These are phyloP conservation scores for Symbiotaphrina buchneri DNA, from an alignment of 495 filamentous ascomycete species.

Conservation along the genomic window DNA sequence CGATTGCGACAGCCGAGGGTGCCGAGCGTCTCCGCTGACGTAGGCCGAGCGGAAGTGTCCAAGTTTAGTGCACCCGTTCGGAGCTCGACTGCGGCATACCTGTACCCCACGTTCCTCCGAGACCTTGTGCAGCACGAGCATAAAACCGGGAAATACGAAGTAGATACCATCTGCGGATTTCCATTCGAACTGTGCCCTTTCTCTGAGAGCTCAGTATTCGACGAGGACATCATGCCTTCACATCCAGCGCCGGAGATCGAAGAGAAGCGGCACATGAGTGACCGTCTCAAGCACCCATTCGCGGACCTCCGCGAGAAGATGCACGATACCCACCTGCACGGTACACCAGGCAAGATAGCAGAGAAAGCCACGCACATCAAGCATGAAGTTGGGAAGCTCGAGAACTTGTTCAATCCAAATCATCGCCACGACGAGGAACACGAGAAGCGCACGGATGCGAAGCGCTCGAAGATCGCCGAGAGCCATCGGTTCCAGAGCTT, in stretches of 20 bases:
- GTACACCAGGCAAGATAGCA: slow-evolving; percentile 17
- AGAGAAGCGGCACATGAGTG: slow-evolving; percentile 1
- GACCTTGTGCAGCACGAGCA: too few species aligned
- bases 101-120: too few species aligned
- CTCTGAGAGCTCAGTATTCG: too few species aligned
- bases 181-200: too few species aligned
- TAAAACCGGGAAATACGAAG: too few species aligned
- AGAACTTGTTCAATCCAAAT: slow-evolving; percentile 60
- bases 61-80: too few species aligned
- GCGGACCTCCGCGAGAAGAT: neutral
- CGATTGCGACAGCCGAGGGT: too few species aligned
- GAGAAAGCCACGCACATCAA: slow-evolving; percentile 29
- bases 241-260: slow-evolving; percentile 1
- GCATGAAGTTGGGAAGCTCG: slow-evolving; percentile 42
- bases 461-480: slow-evolving; percentile 46
- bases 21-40: too few species aligned
- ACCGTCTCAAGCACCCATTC: neutral
- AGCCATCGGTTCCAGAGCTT: slow-evolving; percentile 72
- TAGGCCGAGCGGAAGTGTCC: too few species aligned
- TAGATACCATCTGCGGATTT: too few species aligned
- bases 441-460: slow-evolving; percentile 62
- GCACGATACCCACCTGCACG: slow-evolving; percentile 18
- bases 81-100: too few species aligned
- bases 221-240: too few species aligned
- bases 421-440: slow-evolving; percentile 92